Percentiles rank a stretch among this genome's conserved stretches.
phyloP scores from a whole-genome alignment of 371 early-diverging fungal species.

The Mortierella sp. region DNA sequence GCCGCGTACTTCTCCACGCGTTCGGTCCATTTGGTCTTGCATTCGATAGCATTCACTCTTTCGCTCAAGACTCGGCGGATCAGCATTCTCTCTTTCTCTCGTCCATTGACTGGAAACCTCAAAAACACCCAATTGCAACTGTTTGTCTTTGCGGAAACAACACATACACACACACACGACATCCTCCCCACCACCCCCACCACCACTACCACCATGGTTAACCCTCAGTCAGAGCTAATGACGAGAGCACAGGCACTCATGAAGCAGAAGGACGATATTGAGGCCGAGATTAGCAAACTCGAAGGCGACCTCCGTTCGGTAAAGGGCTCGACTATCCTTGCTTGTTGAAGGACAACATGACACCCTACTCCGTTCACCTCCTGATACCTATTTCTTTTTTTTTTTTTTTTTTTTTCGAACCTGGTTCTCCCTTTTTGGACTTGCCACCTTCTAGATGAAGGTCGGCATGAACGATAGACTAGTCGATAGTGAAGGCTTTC shows the following conservation, averaged over 20 bases:
- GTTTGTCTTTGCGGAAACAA: no score
- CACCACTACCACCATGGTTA: slow-evolving; percentile 45
- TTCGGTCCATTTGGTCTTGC: no score
- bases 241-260: slow-evolving; percentile 68
- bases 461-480: slow-evolving; percentile 79
- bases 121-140: no score
- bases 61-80: no score
- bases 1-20: no score
- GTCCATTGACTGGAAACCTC: no score
- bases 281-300: slow-evolving; percentile 64
- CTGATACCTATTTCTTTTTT: background rate
- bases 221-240: slow-evolving; percentile 50
- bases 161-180: slow-evolving; percentile 44
- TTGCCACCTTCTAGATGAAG: slow-evolving; percentile 65
- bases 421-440: background rate
- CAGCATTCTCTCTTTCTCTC: no score
- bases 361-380: no score
- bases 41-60: no score
- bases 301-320: slow-evolving; percentile 61
- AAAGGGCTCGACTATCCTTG: slow-evolving; percentile 1
- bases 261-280: slow-evolving; percentile 68
- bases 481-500: slow-evolving; percentile 84
- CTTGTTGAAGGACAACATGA: background rate
- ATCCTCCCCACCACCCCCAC: no score
- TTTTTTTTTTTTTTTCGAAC: background rate